Evolutionary conservation across 2,329 filamentous ascomycete species (phyloP), one percentile per base, ranked within the genome.

Genomic region (Alternaria gansuensis): DNA sequence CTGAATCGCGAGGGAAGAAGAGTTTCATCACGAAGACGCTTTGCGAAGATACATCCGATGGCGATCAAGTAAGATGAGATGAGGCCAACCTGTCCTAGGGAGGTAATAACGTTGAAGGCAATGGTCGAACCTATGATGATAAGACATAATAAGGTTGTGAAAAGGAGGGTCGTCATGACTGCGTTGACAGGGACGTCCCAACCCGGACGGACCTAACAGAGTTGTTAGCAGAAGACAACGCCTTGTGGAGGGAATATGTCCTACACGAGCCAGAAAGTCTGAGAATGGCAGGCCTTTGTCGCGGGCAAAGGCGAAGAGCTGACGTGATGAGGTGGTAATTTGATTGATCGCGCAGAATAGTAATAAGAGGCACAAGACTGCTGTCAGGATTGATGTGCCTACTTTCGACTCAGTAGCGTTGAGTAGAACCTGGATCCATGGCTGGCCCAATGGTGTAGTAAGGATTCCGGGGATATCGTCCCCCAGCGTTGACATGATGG

Each of bases 71-170:
- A 72, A 2, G 70, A 72, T 1, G 68, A 68, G 11, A 73, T 50
- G 5, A 73, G 58, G 2, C 66, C 68, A 21, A 65, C 62, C 0
- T 58, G 67, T 7, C 69, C 69, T 1, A 74, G 60, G 8, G 68
- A 70, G 0, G 65, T 64, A 13, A 74, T 66, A 0, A 63, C 63
- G 57, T 73, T 72, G 59, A 73, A 71, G 0, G 70, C 70, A 11
- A 73, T 67, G 7, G 74, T 67, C 4, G 79, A 81, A 29, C 81
- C 82, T 56, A 84, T 78, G 63, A 83, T 83, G 75, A 84, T 82
- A 36, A 84, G 71, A 0, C 78, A 79, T 26, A 84, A 73, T 2
- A 80, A 68, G 7, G 76, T 65, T 5, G 78, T 73, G 29, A 81
- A 68, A 14, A 72, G 64, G 5, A 81, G 72, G 2, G 80, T 79